A percentile compares a stretch with the other conserved stretches of the same genome.
Evolutionary conservation across 1,139 yeast genomes (phyloP).

Genomic region (Hyphopichia wangnamkhiaoensis): DNA sequence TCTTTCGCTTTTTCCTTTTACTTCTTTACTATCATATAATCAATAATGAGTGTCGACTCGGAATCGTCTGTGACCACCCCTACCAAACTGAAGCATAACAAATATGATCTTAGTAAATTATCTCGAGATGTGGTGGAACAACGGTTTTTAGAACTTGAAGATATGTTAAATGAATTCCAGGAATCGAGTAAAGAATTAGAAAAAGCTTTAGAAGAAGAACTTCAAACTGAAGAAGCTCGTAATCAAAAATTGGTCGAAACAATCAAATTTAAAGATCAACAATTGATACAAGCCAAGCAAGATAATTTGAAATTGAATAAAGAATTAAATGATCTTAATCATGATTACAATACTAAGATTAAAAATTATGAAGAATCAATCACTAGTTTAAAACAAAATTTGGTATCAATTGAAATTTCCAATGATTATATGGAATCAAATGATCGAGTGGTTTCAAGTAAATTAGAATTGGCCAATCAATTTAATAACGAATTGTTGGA

Average conservation of each 20-base stretch:
- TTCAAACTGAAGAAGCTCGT: slow-evolving; percentile 31
- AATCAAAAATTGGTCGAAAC: slow-evolving; percentile 20
- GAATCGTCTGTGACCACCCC: too few relatives aligned
- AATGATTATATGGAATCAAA: slow-evolving; percentile 45
- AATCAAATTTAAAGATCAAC: slow-evolving; percentile 16
- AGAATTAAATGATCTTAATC: too few relatives aligned
- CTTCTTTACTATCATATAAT: too few relatives aligned
- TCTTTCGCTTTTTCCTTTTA: too few relatives aligned
- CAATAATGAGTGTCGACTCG: too few relatives aligned
- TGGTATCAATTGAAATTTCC: slow-evolving; percentile 42
- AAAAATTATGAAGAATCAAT: slow-evolving; percentile 23
- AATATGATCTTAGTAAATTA: slow-evolving; percentile 14
- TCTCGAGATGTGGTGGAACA: slow-evolving; percentile 30
- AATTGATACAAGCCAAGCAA: slow-evolving; percentile 13
- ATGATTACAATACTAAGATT: slow-evolving; percentile 13
- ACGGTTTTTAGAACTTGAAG: slow-evolving; percentile 24
- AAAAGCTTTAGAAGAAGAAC: slow-evolving; percentile 45
- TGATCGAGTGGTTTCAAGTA: slow-evolving; percentile 35
- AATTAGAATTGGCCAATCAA: slow-evolving; percentile 35
- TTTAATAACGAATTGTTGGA: slow-evolving; percentile 45
- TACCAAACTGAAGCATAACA: too few relatives aligned
- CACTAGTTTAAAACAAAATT: slow-evolving; percentile 25
- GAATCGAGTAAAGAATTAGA: slow-evolving; percentile 47
- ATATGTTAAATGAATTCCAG: slow-evolving; percentile 41
- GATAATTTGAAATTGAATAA: slow-evolving; percentile 16